These are phyloP conservation scores for Phytopythium aichiense DNA, from an alignment of 352 stramenopile species.

Conservation along the genomic window DNA sequence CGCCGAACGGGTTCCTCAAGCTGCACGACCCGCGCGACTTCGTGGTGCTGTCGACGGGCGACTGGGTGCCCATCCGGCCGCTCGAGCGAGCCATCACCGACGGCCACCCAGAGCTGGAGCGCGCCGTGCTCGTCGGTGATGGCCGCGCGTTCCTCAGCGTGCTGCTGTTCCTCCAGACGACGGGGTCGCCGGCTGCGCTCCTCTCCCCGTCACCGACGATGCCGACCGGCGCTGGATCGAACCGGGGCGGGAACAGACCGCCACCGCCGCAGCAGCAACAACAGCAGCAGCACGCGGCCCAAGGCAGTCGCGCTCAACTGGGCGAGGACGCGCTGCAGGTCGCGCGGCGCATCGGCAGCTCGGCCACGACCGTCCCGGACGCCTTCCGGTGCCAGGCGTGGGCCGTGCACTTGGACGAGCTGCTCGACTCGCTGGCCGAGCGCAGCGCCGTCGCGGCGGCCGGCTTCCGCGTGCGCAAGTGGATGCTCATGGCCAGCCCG, in stretches of 20 bases:
- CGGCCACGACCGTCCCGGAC: slow-evolving; percentile 47
- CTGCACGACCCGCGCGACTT: slow-evolving; percentile 68
- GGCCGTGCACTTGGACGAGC: slow-evolving; percentile 70
- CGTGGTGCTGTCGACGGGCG: slow-evolving; percentile 65
- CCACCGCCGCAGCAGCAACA: background rate
- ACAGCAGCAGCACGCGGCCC: slow-evolving; percentile 1
- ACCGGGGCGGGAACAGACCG: background rate
- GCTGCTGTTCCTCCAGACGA: slow-evolving; percentile 75
- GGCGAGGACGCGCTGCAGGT: slow-evolving; percentile 49
- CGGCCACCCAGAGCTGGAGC: slow-evolving; percentile 54
- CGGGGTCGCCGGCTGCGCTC: background rate
- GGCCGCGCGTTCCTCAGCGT: slow-evolving; percentile 66
- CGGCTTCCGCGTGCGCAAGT: slow-evolving; percentile 66
- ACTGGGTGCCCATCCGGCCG: slow-evolving; percentile 63
- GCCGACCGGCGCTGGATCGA: background rate
- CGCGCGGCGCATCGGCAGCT: slow-evolving; percentile 26
- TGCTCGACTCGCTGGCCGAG: slow-evolving; percentile 45
- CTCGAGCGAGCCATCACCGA: slow-evolving; percentile 51
- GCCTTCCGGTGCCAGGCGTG: slow-evolving; percentile 66
- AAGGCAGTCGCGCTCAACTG: slow-evolving; percentile 14
- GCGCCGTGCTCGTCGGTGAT: slow-evolving; percentile 66
- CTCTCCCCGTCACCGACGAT: background rate
- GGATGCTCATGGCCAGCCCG: slow-evolving; percentile 68
- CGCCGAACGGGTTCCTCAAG: slow-evolving; percentile 67
- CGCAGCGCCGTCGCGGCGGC: slow-evolving; percentile 39